A percentile compares a stretch with the other conserved stretches of the same genome.
Conservation (phyloP, 2,329 filamentous ascomycete species). For the Claviceps cyperi region DNA sequence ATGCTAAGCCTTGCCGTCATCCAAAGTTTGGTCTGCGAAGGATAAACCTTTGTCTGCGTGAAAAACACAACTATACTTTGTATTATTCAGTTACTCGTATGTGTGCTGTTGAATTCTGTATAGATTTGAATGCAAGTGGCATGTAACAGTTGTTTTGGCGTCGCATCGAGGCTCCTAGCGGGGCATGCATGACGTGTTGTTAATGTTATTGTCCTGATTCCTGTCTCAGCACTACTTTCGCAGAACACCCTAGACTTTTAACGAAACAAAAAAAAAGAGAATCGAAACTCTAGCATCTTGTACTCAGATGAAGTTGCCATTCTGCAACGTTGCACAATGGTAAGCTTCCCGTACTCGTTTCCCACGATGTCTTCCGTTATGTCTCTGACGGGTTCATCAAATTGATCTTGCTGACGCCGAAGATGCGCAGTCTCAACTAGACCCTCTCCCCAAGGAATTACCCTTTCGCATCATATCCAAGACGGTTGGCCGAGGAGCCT, state of each 20-base stretch:
- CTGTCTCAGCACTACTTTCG: background rate
- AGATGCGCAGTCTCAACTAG: slow-evolving; percentile 58
- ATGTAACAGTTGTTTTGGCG: background rate
- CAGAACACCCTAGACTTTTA: background rate
- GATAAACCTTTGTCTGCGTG: background rate
- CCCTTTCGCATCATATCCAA: slow-evolving; percentile 93
- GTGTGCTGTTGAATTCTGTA: background rate
- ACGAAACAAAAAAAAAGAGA: background rate
- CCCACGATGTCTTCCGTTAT: background rate
- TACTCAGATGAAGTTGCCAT: background rate
- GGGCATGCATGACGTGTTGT: background rate
- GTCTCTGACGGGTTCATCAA: background rate
- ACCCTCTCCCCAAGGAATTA: slow-evolving; percentile 69
- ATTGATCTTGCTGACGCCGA: slow-evolving; percentile 15
- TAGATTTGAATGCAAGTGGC: background rate
- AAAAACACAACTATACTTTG: background rate
- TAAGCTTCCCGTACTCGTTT: background rate
- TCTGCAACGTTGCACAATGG: background rate
- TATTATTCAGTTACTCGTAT: background rate
- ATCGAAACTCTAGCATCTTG: background rate
- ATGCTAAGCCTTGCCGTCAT: background rate
- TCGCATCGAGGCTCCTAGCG: background rate
- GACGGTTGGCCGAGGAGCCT: slow-evolving; percentile 91
- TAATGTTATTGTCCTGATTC: background rate
- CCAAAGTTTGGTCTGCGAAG: background rate